phyloP scores from a whole-genome alignment of 257 asterid genomes.

The Lycium barbarum region DNA sequence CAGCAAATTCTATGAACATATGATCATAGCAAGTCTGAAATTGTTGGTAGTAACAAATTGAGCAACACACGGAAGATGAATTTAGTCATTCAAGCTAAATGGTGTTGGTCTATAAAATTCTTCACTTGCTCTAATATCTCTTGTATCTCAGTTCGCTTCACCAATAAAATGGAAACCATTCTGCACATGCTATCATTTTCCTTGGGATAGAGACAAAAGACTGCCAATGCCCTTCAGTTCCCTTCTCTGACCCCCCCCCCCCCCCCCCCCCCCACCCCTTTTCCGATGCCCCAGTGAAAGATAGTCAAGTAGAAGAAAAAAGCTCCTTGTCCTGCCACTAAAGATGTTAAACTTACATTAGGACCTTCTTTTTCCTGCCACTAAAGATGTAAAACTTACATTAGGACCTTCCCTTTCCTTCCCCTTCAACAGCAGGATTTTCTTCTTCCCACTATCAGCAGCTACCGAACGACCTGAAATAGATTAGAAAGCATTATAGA shows the following conservation, averaged over 20 bases:
- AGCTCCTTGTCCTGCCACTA: neutral
- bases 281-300: too few relatives aligned
- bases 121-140: neutral
- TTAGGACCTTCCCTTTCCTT: conserved; percentile 74
- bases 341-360: conserved; percentile 49
- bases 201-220: neutral
- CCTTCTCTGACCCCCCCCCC: neutral
- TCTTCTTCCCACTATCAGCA: conserved; percentile 70
- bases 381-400: conserved; percentile 51
- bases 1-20: neutral
- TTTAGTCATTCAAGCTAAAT: neutral
- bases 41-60: neutral
- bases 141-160: neutral
- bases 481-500: conserved; percentile 30
- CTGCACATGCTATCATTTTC: conserved; percentile 15
- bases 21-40: neutral
- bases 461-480: conserved; percentile 48
- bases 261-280: neutral
- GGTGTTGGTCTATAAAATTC: neutral
- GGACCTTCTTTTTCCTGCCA: conserved; percentile 48
- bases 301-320: too few relatives aligned
- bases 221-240: neutral
- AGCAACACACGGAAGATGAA: neutral
- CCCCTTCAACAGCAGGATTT: conserved; percentile 78
- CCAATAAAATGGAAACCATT: conserved; percentile 1